These are phyloP conservation scores for Kingdonia uniflora DNA, from an alignment of 164 flowering plant genomes.

Conservation along the genomic window DNA sequence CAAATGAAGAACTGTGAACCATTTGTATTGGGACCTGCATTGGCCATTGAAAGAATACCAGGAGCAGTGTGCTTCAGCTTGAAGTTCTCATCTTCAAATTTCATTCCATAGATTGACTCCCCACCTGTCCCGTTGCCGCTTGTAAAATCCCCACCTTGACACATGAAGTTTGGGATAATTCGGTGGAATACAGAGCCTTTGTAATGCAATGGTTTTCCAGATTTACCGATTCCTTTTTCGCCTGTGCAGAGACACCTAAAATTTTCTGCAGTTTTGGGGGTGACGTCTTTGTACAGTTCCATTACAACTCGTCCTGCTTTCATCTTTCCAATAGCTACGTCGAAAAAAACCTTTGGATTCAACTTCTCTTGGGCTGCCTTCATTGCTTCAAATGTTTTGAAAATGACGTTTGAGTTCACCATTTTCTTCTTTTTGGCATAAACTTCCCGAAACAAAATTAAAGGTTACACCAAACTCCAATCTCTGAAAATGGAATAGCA, in stretches of 20 bases:
- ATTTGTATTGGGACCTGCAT: slow-evolving; percentile 67
- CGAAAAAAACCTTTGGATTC: slow-evolving; percentile 67
- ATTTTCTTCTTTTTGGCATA: not conserved
- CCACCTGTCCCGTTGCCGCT: slow-evolving; percentile 74
- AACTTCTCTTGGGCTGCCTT: slow-evolving; percentile 26
- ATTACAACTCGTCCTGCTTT: slow-evolving; percentile 46
- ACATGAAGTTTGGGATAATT: slow-evolving; percentile 71
- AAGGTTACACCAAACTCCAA: too few relatives aligned
- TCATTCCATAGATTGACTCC: slow-evolving; percentile 62
- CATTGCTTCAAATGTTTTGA: slow-evolving; percentile 45
- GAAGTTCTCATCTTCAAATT: slow-evolving; percentile 74
- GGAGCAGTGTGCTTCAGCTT: slow-evolving; percentile 50
- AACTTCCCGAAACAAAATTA: too few relatives aligned
- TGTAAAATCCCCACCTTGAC: slow-evolving; percentile 88
- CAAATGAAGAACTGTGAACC: slow-evolving; percentile 84
- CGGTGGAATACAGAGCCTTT: slow-evolving; percentile 73
- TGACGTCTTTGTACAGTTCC: slow-evolving; percentile 44
- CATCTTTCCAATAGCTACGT: slow-evolving; percentile 41
- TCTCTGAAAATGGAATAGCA: too few relatives aligned
- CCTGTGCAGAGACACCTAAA: slow-evolving; percentile 71
- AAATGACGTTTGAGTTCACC: slow-evolving; percentile 59
- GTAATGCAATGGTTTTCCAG: slow-evolving; percentile 59
- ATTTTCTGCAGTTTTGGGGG: slow-evolving; percentile 63
- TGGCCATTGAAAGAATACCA: slow-evolving; percentile 73
- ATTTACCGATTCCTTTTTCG: slow-evolving; percentile 58